Evolutionary conservation across 306 rosid species (phyloP), one percentile per base, ranked within the genome.

Genomic region (Trifolium dubium): DNA sequence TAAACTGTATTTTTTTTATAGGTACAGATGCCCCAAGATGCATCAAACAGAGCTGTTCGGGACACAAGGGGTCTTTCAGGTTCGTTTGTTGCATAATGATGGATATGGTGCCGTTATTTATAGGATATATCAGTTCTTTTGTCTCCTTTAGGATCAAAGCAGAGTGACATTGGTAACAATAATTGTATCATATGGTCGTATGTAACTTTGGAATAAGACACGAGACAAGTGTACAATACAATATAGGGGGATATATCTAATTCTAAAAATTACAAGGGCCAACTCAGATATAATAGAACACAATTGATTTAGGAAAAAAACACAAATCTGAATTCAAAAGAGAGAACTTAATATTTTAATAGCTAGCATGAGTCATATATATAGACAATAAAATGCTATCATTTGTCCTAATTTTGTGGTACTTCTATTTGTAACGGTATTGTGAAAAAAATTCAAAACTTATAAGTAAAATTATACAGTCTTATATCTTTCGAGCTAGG

Each of bases 21-120:
- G 98, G 92, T 93, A 71, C 92, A 91, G 69, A 88, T 93, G 96
- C 98, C 98, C 69, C 98, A 93, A 76, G 96, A 93, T 83, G 86
- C 96, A 69, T 89, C 98, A 29, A 85, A 88, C 79, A 84, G 75
- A 77, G 73, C 89, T 54, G 94, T 93, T 68, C 89, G 81, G 8
- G 98, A 93, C 68, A 91, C 93, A 12, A 78, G 89, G 72, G 97
- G 98, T 71, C 92, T 93, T 72, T 93, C 98, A 89, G 97, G 98
- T 91, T 72, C 15, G 70, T 51, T 76, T 81, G 49, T 72, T 29
- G 71, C 61, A 62, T 50, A 40, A 51, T 40, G 12, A 69, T 75
- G 55, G 67, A 63, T 69, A 60, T 58, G 41, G 71, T 79, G 50
- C 30, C 39, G 35, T 62, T 19, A 3, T 70, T 71, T 63, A 12